Conservation (phyloP, 139 green algal species). For the Closterium sp. region DNA sequence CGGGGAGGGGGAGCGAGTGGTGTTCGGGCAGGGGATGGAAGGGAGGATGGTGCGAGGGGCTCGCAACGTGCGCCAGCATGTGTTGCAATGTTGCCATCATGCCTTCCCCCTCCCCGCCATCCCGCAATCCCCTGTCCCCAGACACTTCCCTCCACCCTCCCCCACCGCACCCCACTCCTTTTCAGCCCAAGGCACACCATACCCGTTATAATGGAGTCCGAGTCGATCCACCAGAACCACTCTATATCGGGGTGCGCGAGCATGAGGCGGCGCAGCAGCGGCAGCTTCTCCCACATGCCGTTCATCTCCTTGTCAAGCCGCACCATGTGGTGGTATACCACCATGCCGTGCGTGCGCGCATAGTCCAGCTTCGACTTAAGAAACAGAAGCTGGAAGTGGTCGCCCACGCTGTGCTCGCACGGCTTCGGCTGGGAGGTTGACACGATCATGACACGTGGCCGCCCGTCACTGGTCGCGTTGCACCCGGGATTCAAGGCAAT, state of each 20-base stretch:
- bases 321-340: slow-evolving; percentile 43
- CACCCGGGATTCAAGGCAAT: slow-evolving; percentile 2
- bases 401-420: slow-evolving; percentile 35
- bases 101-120: not conserved
- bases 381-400: slow-evolving; percentile 31
- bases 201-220: slow-evolving; percentile 43
- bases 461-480: slow-evolving; percentile 5
- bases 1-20: not conserved
- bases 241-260: slow-evolving; percentile 29
- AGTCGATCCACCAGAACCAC: slow-evolving; percentile 53
- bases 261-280: slow-evolving; percentile 38
- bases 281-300: slow-evolving; percentile 36
- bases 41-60: not conserved
- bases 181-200: not conserved
- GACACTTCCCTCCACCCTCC: not conserved
- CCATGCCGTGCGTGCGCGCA: slow-evolving; percentile 19
- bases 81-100: too few species aligned
- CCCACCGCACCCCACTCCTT: not conserved
- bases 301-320: slow-evolving; percentile 18
- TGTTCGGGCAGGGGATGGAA: not conserved
- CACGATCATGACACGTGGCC: slow-evolving; percentile 28
- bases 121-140: not conserved
- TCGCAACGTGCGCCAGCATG: too few species aligned
- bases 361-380: slow-evolving; percentile 48
- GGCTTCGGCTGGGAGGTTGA: slow-evolving; percentile 17